A percentile compares a stretch with the other conserved stretches of the same genome.
phyloP scores from a whole-genome alignment of 352 stramenopile species.

The Globisporangium parvum region DNA sequence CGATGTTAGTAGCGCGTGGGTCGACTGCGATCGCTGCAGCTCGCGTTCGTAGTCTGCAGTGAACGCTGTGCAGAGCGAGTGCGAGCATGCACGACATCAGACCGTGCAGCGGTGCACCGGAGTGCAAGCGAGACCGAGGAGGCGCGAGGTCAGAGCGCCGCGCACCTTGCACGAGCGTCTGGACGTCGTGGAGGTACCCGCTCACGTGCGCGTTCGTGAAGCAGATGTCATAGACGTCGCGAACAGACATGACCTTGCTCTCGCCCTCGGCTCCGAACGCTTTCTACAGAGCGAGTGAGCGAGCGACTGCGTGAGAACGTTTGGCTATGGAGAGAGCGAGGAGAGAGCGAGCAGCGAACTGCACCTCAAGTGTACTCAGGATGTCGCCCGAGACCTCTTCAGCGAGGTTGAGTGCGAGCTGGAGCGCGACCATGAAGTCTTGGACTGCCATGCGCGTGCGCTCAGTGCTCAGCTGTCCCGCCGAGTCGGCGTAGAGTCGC shows the following conservation, averaged over 20 bases:
- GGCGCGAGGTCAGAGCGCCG: background rate
- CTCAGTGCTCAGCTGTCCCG: constrained; percentile 31
- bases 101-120: background rate
- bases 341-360: background rate
- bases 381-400: constrained; percentile 27
- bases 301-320: background rate
- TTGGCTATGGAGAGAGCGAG: background rate
- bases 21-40: constrained; percentile 4
- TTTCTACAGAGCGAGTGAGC: constrained; percentile 19
- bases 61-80: constrained; percentile 1
- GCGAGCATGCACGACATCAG: background rate
- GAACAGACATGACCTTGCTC: constrained; percentile 26
- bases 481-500: constrained; percentile 45
- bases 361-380: constrained; percentile 22
- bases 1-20: background rate
- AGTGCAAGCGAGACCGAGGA: background rate
- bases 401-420: constrained; percentile 31
- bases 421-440: constrained; percentile 33
- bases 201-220: constrained; percentile 53
- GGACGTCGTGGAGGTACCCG: constrained; percentile 46
- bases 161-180: constrained; percentile 37
- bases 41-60: constrained; percentile 5
- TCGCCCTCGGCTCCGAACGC: constrained; percentile 33
- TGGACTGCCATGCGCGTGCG: constrained; percentile 33
- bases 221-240: constrained; percentile 49